Conservation (phyloP, 306 rosid genomes). For the Cicer bijugum region DNA sequence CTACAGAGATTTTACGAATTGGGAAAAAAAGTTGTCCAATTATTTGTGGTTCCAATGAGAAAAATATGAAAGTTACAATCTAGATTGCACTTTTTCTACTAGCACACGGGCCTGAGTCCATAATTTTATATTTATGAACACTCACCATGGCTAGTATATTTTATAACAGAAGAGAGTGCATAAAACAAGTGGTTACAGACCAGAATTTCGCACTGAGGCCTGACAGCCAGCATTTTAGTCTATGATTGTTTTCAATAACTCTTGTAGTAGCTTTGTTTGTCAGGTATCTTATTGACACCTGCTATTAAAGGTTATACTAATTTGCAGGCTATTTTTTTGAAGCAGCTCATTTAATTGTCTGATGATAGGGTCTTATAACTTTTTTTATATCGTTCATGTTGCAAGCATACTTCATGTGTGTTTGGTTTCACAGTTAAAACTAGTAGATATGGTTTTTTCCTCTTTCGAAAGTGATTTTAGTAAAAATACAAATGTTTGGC, state of each 20-base stretch:
- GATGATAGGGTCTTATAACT: neutral
- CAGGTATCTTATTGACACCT: too few relatives aligned
- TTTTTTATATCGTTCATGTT: neutral
- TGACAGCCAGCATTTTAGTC: too few relatives aligned
- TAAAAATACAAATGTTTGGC: too few relatives aligned
- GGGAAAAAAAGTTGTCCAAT: neutral
- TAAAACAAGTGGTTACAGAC: too few relatives aligned
- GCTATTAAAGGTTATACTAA: neutral
- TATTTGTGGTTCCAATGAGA: constrained; percentile 18
- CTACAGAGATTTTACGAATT: constrained; percentile 6
- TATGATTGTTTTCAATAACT: too few relatives aligned
- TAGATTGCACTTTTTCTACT: neutral
- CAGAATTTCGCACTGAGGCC: too few relatives aligned
- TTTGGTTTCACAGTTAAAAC: neutral
- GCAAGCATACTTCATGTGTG: neutral
- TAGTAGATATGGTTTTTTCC: too few relatives aligned
- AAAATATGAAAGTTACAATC: neutral
- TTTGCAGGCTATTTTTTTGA: constrained; percentile 13
- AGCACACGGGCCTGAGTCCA: neutral
- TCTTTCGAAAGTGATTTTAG: too few relatives aligned
- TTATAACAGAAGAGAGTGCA: neutral
- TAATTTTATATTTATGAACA: neutral
- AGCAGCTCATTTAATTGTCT: constrained; percentile 16
- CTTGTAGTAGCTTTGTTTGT: too few relatives aligned
- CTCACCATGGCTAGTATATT: neutral